Percentiles rank a stretch among this genome's conserved stretches.
Conservation (phyloP, 2,329 filamentous ascomycete species). For the Lasiodiplodia theobromae region DNA sequence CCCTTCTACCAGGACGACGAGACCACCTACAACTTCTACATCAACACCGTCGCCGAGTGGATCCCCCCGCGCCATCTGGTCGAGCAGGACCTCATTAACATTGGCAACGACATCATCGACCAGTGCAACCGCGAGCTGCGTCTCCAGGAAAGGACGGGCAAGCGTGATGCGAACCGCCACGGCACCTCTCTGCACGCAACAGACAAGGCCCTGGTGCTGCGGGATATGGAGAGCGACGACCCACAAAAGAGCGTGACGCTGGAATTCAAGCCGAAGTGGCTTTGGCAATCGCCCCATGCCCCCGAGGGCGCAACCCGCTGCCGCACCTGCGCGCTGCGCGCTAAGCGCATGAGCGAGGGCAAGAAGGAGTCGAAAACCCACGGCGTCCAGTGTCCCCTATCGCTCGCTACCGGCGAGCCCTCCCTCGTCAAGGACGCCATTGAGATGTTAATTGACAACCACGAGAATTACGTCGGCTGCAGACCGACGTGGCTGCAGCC, state of each 20-base stretch:
- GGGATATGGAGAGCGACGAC: slow-evolving; percentile 30
- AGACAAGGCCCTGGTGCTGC: slow-evolving; percentile 16
- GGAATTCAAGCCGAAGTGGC: slow-evolving; percentile 59
- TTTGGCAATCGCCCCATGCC: slow-evolving; percentile 55
- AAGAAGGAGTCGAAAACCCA: slow-evolving; percentile 34
- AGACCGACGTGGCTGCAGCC: slow-evolving; percentile 23
- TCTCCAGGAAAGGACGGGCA: slow-evolving; percentile 13
- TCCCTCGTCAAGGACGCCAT: slow-evolving; percentile 32
- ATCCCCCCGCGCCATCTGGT: slow-evolving; percentile 28
- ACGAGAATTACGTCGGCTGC: slow-evolving; percentile 27
- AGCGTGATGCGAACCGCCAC: slow-evolving; percentile 10
- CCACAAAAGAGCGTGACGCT: slow-evolving; percentile 32
- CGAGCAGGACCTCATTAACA: slow-evolving; percentile 24
- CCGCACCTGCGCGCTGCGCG: slow-evolving; percentile 55
- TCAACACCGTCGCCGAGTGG: slow-evolving; percentile 23
- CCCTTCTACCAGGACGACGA: slow-evolving; percentile 29
- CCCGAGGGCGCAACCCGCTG: slow-evolving; percentile 48
- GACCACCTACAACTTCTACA: slow-evolving; percentile 29
- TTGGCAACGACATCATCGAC: slow-evolving; percentile 22
- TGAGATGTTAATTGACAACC: slow-evolving; percentile 26
- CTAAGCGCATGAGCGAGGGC: slow-evolving; percentile 39
- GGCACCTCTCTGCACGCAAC: slow-evolving; percentile 20
- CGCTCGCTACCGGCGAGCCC: slow-evolving; percentile 43
- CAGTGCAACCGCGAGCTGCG: slow-evolving; percentile 25
- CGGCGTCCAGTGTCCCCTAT: slow-evolving; percentile 49